phyloP scores from a whole-genome alignment of 495 filamentous ascomycete genomes.

The Lophium mytilinum region DNA sequence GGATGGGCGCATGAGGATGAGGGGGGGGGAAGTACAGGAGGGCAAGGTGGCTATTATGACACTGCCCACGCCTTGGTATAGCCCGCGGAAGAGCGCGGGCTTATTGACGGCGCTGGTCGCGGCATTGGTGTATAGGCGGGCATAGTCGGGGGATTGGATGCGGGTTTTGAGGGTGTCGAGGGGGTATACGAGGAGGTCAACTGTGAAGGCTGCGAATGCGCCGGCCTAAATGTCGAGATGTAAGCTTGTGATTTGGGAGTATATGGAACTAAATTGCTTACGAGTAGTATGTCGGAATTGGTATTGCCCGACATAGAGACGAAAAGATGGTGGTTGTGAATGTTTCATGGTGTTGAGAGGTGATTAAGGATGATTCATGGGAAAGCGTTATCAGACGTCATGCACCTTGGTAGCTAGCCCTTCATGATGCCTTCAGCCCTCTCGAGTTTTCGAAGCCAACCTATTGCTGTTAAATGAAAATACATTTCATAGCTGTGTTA shows the following conservation, averaged over 20 bases:
- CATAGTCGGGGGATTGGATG: conserved; percentile 68
- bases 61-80: conserved; percentile 86
- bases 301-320: conserved; percentile 4
- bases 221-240: conserved; percentile 30
- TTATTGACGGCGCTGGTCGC: conserved; percentile 46
- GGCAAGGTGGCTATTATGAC: conserved; percentile 83
- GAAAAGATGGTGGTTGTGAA: background rate
- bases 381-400: background rate
- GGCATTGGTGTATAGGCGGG: conserved; percentile 50
- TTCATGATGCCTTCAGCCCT: no score
- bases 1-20: background rate
- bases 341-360: background rate
- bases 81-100: conserved; percentile 55
- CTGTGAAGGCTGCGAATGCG: conserved; percentile 36
- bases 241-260: background rate
- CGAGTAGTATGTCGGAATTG: conserved; percentile 5
- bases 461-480: no score
- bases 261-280: background rate
- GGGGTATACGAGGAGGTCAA: conserved; percentile 38
- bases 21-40: conserved; percentile 48
- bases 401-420: no score
- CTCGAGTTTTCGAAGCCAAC: background rate
- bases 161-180: conserved; percentile 46
- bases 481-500: no score
- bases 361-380: background rate